phyloP scores from a whole-genome alignment of 1,139 yeast species.

The Protomyces lactucae-debilis region DNA sequence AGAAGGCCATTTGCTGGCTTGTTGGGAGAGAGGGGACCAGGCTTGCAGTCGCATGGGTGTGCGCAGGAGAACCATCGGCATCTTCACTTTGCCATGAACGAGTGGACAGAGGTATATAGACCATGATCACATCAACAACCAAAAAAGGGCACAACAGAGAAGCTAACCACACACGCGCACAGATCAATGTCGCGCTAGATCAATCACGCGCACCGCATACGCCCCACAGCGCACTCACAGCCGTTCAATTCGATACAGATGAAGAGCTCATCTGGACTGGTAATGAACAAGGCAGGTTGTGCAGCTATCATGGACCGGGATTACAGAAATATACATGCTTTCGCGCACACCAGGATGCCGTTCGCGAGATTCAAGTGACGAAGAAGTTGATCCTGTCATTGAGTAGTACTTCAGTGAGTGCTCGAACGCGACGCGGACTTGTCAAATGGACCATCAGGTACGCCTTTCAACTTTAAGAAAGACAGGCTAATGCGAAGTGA shows the following conservation, averaged over 20 bases:
- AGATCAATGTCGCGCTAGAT: conserved; percentile 13
- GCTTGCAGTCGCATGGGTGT: no score
- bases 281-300: conserved; percentile 52
- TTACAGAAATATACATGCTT: conserved; percentile 46
- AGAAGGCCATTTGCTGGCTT: no score
- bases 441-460: conserved; percentile 34
- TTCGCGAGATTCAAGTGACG: conserved; percentile 38
- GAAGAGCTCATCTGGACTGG: conserved; percentile 84
- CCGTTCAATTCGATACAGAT: conserved; percentile 61
- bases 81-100: conserved; percentile 1
- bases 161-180: background rate
- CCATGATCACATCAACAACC: background rate
- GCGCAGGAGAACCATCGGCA: background rate
- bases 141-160: no score
- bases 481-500: conserved; percentile 37
- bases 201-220: background rate
- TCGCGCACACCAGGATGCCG: conserved; percentile 37
- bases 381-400: conserved; percentile 40
- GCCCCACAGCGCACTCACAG: conserved; percentile 11
- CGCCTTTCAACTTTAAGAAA: background rate
- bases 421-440: conserved; percentile 41
- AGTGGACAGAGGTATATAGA: conserved; percentile 14
- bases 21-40: no score
- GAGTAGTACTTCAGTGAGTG: conserved; percentile 37
- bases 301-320: conserved; percentile 46